Evolutionary conservation across 345 rosid species (phyloP).

Genomic region (Physaria fendleri): DNA sequence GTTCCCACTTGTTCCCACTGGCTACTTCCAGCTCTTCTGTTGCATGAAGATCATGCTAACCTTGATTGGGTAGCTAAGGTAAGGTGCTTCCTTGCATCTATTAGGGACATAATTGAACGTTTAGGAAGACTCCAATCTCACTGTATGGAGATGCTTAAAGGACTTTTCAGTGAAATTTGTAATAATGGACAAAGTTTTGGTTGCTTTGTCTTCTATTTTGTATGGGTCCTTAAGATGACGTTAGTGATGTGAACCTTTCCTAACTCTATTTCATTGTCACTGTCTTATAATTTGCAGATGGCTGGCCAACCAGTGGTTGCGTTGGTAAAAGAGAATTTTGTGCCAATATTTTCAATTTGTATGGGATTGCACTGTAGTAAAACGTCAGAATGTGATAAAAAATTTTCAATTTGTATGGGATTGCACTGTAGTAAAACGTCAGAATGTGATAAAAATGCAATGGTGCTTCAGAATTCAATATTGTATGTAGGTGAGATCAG

Average conservation of each 20-base stretch:
- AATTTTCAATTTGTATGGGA: slow-evolving; percentile 72
- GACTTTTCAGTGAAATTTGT: background rate
- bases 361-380: slow-evolving; percentile 70
- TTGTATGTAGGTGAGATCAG: slow-evolving; percentile 58
- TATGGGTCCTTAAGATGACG: background rate
- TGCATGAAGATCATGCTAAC: slow-evolving; percentile 51
- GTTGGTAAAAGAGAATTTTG: slow-evolving; percentile 66
- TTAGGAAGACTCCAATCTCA: background rate
- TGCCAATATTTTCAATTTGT: slow-evolving; percentile 77
- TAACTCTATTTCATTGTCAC: background rate
- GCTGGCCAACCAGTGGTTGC: slow-evolving; percentile 51
- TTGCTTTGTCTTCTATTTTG: background rate
- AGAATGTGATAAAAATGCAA: slow-evolving; percentile 54
- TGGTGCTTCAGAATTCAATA: slow-evolving; percentile 62
- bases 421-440: slow-evolving; percentile 61
- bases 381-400: slow-evolving; percentile 51
- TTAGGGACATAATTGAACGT: slow-evolving; percentile 3
- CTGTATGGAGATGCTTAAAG: background rate
- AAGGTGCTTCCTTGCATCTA: slow-evolving; percentile 8
- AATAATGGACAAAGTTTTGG: background rate
- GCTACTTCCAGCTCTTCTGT: slow-evolving; percentile 84
- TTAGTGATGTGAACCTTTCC: background rate
- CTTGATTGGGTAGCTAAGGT: slow-evolving; percentile 81
- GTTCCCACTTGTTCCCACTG: slow-evolving; percentile 69
- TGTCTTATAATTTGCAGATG: slow-evolving; percentile 45